Percentiles rank a stretch among this genome's conserved stretches.
These are phyloP conservation scores for Neonectria faginata DNA, from an alignment of 2,329 filamentous ascomycete species.

Conservation along the genomic window DNA sequence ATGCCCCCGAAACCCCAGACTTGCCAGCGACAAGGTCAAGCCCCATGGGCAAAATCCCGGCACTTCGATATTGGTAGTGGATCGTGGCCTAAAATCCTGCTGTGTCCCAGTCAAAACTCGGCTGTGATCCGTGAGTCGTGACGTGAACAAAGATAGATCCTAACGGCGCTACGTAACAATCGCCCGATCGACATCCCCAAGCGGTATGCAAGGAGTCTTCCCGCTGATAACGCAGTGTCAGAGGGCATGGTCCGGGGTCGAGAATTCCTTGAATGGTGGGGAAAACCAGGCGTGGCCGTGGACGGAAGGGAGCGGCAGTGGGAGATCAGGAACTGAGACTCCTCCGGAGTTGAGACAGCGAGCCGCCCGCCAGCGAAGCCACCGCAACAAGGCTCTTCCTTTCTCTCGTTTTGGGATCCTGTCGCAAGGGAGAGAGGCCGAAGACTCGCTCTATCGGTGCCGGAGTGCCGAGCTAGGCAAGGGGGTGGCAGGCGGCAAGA, in stretches of 20 bases:
- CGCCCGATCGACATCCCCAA: too few relatives aligned
- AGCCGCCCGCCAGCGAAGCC: neutral
- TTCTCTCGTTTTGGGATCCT: neutral
- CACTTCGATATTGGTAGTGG: neutral
- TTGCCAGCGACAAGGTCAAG: neutral
- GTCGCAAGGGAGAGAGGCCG: neutral
- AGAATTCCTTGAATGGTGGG: neutral
- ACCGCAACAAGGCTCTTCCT: neutral
- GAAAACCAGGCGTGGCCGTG: neutral
- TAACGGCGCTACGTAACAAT: too few relatives aligned
- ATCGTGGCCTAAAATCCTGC: slow-evolving; percentile 1
- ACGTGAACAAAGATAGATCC: neutral
- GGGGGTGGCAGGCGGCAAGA: too few relatives aligned
- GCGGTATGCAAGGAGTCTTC: too few relatives aligned
- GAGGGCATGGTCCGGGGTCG: neutral
- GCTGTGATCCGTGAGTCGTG: neutral
- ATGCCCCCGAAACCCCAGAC: slow-evolving; percentile 3
- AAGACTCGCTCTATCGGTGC: neutral
- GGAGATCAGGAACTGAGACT: neutral
- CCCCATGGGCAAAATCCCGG: neutral
- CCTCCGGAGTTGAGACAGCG: neutral
- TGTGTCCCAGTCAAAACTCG: neutral
- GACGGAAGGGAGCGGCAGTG: neutral
- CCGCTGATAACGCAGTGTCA: too few relatives aligned
- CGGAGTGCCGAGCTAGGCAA: neutral